These are phyloP conservation scores for Phytophthora macrochlamydospora DNA, from an alignment of 352 stramenopile genomes.

Conservation along the genomic window DNA sequence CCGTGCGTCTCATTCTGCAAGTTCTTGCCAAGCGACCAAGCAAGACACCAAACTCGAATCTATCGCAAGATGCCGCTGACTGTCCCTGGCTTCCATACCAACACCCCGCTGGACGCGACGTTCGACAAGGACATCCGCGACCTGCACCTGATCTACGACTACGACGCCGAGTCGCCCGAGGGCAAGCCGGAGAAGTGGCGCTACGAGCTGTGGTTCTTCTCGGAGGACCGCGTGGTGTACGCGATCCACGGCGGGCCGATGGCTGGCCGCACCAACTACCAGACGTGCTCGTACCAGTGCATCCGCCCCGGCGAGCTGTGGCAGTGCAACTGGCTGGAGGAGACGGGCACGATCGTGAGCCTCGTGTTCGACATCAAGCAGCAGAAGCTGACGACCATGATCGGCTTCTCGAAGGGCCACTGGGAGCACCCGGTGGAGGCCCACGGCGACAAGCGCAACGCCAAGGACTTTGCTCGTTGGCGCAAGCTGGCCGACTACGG, in stretches of 20 bases:
- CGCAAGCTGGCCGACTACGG: slow-evolving; percentile 34
- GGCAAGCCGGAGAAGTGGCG: slow-evolving; percentile 43
- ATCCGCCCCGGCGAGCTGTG: slow-evolving; percentile 40
- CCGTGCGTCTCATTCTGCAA: neutral
- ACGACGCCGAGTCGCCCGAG: slow-evolving; percentile 31
- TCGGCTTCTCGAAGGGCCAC: slow-evolving; percentile 39
- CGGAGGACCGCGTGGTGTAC: slow-evolving; percentile 41
- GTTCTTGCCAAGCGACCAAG: slow-evolving; percentile 2
- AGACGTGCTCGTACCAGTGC: slow-evolving; percentile 40
- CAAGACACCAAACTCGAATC: neutral
- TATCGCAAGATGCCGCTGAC: slow-evolving; percentile 1
- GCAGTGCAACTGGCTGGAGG: slow-evolving; percentile 46
- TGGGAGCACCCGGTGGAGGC: slow-evolving; percentile 36
- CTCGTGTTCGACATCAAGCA: slow-evolving; percentile 40
- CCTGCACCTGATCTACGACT: slow-evolving; percentile 42
- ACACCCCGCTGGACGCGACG: slow-evolving; percentile 33
- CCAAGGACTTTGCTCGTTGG: slow-evolving; percentile 36
- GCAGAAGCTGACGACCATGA: slow-evolving; percentile 44
- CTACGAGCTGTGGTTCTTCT: slow-evolving; percentile 50
- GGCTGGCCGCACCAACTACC: slow-evolving; percentile 37
- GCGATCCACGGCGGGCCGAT: slow-evolving; percentile 44
- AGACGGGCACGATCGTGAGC: slow-evolving; percentile 38
- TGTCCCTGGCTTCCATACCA: slow-evolving; percentile 33
- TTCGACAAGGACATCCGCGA: slow-evolving; percentile 42
- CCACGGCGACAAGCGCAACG: slow-evolving; percentile 40